These are phyloP conservation scores for Beauveria brongniartii DNA, from an alignment of 2,329 filamentous ascomycete species.

Conservation along the genomic window DNA sequence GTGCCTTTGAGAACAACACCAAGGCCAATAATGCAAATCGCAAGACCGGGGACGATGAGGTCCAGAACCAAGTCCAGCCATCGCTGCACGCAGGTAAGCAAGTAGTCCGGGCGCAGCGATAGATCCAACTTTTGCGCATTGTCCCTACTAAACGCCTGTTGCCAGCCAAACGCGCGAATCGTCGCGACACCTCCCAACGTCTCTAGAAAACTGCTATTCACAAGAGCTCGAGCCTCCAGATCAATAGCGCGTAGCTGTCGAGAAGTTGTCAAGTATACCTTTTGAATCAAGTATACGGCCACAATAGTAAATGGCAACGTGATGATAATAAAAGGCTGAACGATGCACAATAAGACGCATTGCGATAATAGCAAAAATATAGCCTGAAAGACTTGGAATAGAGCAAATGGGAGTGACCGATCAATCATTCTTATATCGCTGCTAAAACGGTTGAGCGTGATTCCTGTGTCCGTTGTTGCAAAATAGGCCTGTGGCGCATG, in stretches of 20 bases:
- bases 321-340: slow-evolving; percentile 6
- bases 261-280: slow-evolving; percentile 15
- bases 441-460: slow-evolving; percentile 14
- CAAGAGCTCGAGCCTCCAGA: background rate
- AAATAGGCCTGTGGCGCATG: slow-evolving; percentile 13
- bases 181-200: slow-evolving; percentile 7
- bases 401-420: slow-evolving; percentile 4
- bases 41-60: slow-evolving; percentile 25
- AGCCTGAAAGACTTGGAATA: slow-evolving; percentile 6
- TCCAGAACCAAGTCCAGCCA: slow-evolving; percentile 37
- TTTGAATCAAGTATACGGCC: slow-evolving; percentile 12
- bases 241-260: slow-evolving; percentile 10
- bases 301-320: slow-evolving; percentile 4
- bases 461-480: slow-evolving; percentile 9
- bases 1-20: background rate
- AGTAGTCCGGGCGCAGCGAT: slow-evolving; percentile 17
- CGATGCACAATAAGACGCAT: slow-evolving; percentile 6
- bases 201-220: slow-evolving; percentile 3
- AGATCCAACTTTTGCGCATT: background rate
- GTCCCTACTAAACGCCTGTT: background rate
- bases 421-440: slow-evolving; percentile 13
- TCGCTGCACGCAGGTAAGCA: slow-evolving; percentile 34
- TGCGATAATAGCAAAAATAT: slow-evolving; percentile 10
- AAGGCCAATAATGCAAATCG: background rate
- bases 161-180: slow-evolving; percentile 9